Evolutionary conservation across 2,329 filamentous ascomycete species (phyloP).

Genomic region (Lomentospora prolificans): DNA sequence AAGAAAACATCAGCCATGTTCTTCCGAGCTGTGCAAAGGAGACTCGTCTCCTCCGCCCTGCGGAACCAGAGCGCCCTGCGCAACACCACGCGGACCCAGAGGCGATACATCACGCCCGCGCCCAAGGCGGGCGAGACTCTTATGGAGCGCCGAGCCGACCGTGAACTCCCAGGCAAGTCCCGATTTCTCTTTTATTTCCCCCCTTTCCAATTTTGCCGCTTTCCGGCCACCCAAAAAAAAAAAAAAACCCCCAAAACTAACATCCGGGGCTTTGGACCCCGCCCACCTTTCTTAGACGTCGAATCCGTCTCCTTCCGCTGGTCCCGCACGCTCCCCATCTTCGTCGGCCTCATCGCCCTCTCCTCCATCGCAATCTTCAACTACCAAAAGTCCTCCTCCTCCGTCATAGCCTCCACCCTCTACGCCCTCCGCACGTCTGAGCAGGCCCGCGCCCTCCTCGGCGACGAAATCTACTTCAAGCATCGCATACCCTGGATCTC

Average conservation of each 20-base stretch:
- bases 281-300: slow-evolving; percentile 1
- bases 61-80: slow-evolving; percentile 9
- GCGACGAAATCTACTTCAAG: slow-evolving; percentile 78
- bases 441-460: slow-evolving; percentile 65
- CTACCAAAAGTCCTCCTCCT: slow-evolving; percentile 91
- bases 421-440: slow-evolving; percentile 82
- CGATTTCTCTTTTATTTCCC: not conserved
- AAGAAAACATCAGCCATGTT: slow-evolving; percentile 9
- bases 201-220: not conserved
- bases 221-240: not conserved
- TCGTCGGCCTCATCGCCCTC: slow-evolving; percentile 59
- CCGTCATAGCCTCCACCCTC: slow-evolving; percentile 75
- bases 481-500: slow-evolving; percentile 73
- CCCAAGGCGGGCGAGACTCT: slow-evolving; percentile 51
- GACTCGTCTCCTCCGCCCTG: slow-evolving; percentile 4
- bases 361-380: slow-evolving; percentile 91
- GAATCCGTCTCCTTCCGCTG: slow-evolving; percentile 40
- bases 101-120: slow-evolving; percentile 41
- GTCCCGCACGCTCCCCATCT: slow-evolving; percentile 69
- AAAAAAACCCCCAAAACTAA: not conserved
- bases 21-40: slow-evolving; percentile 2
- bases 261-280: not conserved
- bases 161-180: slow-evolving; percentile 51
- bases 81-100: slow-evolving; percentile 19
- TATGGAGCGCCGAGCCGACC: slow-evolving; percentile 54